A percentile compares a stretch with the other conserved stretches of the same genome.
phyloP scores from a whole-genome alignment of 129 eudicot genomes.

The Sambucus nigra region DNA sequence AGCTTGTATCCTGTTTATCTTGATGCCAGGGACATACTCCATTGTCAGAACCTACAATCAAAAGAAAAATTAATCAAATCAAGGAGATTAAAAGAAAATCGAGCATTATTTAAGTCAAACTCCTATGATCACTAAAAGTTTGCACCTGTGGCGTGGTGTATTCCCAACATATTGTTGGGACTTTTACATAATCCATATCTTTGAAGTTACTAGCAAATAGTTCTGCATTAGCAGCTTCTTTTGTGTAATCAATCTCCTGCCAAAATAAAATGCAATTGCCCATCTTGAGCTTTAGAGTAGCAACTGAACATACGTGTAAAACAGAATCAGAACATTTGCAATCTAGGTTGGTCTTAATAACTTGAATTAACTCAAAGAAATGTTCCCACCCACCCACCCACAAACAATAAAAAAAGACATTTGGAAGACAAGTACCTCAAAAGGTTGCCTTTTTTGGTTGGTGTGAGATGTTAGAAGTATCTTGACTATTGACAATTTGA shows the following conservation, averaged over 20 bases:
- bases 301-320: neutral
- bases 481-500: too few species aligned
- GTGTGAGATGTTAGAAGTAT: too few species aligned
- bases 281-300: neutral
- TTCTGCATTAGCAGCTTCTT: conserved; percentile 96
- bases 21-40: conserved; percentile 99
- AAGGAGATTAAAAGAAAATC: conserved; percentile 8
- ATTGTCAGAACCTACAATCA: conserved; percentile 61
- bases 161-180: conserved; percentile 84
- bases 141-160: conserved; percentile 96
- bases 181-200: conserved; percentile 84
- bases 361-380: neutral
- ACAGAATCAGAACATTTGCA: neutral
- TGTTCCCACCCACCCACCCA: neutral
- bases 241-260: conserved; percentile 94
- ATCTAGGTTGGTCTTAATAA: neutral
- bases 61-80: conserved; percentile 17
- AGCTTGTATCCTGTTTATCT: conserved; percentile 88
- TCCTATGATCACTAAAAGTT: conserved; percentile 6
- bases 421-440: neutral
- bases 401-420: too few species aligned
- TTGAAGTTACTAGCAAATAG: conserved; percentile 74
- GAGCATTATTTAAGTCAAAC: neutral
- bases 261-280: neutral
- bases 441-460: too few species aligned